These are phyloP conservation scores for Citrus cavaleriei DNA, from an alignment of 345 rosid species.

Conservation along the genomic window DNA sequence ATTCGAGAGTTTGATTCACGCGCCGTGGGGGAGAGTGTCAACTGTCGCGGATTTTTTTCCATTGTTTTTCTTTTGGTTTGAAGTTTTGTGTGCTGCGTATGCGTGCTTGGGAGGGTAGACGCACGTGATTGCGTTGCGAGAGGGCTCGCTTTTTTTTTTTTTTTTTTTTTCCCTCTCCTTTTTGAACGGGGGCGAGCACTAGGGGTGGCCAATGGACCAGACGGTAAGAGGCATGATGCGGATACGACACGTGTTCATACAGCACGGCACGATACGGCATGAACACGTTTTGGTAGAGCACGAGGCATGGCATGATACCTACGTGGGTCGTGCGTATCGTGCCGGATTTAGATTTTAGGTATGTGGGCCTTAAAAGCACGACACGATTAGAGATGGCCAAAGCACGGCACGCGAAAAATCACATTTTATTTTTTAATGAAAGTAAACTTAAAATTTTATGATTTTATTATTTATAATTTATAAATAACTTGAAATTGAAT, in stretches of 20 bases:
- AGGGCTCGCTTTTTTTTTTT: no score
- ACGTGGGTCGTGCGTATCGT: fast-evolving
- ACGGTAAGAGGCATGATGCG: fast-evolving
- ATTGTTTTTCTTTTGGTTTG: neutral
- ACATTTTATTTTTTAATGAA: no score
- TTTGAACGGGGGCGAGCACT: no score
- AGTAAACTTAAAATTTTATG: no score
- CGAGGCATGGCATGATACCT: fast-evolving
- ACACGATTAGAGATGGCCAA: fast-evolving
- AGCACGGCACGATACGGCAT: fast-evolving
- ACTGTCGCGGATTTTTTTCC: no score
- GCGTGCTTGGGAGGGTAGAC: neutral
- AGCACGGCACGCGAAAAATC: fast-evolving
- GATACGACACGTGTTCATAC: fast-evolving
- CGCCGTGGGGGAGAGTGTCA: neutral
- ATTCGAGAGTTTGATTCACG: neutral
- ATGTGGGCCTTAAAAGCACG: fast-evolving
- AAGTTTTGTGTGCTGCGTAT: neutral
- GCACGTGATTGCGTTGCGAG: neutral
- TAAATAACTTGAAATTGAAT: no score
- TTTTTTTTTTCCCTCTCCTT: no score
- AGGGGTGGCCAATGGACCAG: fast-evolving
- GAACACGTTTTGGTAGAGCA: fast-evolving
- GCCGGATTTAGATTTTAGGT: fast-evolving
- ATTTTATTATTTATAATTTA: no score